Conservation (phyloP, 257 asterid species). For the Solanum chaucha region DNA sequence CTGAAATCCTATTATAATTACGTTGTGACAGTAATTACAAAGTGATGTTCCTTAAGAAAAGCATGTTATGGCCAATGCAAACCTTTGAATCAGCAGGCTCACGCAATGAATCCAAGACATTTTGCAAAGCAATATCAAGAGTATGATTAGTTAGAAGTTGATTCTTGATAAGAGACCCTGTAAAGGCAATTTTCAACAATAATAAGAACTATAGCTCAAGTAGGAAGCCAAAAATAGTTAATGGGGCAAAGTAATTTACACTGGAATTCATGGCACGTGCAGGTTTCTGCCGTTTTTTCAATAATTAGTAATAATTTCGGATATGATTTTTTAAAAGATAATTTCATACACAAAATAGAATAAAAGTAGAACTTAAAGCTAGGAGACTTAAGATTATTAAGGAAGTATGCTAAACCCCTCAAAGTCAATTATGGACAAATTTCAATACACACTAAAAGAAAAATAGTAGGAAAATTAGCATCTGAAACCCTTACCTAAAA, state of each 20-base stretch:
- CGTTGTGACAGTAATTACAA: background rate
- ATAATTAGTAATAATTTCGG: background rate
- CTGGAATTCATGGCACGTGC: background rate
- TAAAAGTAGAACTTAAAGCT: background rate
- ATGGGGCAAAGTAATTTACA: background rate
- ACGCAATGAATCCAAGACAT: constrained; percentile 82
- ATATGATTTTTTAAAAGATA: background rate
- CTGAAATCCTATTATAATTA: background rate
- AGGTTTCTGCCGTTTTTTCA: background rate
- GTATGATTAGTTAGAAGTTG: constrained; percentile 73
- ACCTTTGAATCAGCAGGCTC: constrained; percentile 89
- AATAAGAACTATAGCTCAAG: background rate
- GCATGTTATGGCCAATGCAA: background rate
- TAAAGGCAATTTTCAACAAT: background rate
- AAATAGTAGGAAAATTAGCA: background rate
- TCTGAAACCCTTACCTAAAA: constrained; percentile 48
- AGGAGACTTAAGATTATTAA: background rate
- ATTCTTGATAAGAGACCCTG: constrained; percentile 87
- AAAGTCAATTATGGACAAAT: background rate
- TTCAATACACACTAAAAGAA: background rate
- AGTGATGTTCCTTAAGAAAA: background rate
- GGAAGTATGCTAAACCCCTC: background rate
- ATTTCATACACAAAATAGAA: background rate
- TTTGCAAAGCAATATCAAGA: constrained; percentile 89
- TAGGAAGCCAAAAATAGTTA: background rate